Base-by-base conservation (phyloP, 192 early-diverging fungal species). In the Coemansia sp. region DNA sequence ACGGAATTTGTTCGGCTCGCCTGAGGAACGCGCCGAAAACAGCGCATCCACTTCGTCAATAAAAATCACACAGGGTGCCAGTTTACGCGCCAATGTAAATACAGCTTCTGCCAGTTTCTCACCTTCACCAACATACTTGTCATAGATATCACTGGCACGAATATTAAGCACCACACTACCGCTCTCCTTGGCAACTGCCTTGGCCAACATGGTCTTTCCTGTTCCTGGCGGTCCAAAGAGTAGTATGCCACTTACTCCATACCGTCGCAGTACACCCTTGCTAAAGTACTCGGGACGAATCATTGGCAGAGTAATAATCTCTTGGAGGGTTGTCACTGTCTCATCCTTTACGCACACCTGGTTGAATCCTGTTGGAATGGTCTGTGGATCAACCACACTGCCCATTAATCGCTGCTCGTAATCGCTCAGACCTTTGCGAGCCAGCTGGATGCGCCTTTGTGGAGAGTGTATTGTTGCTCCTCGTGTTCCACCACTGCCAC, bases 51-150 rank as follows among this genome's bases (percentile, higher is more conserved):
- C 91, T 67, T 97, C 96, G 71, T 98, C 96, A 62, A 98, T 72
- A 64, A 97, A 98, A n/a, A 98, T 88, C 1, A 98, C 94, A 76
- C 96, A 98, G 3, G 96, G 96, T 11, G 91, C 84, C 1, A 96
- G 72, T 68, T 95, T 95, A 25, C 96, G 71, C 2, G 96, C 96
- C 24, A 97, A 81, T 27, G 93, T 91, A 68, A 98, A 98, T 29
- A 98, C 84, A 0, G 94, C 96, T 57, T 90, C 83, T 8, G 95
- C 95, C 62, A 95, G 94, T 84, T 98, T 98, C 71, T 98, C 96
- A 20, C 95, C 93, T 74, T 98, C 94, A 20, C 96, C 96, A 22
- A 96, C 91, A 74, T 94, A 94, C 85, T 92, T 94, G 71, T 92
- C 89, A 63, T 89, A 89, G 50, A 93, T 82, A 59, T 93, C 91